Conservation (phyloP, 176 grass and related monocot genomes). For the Eleusine indica region DNA sequence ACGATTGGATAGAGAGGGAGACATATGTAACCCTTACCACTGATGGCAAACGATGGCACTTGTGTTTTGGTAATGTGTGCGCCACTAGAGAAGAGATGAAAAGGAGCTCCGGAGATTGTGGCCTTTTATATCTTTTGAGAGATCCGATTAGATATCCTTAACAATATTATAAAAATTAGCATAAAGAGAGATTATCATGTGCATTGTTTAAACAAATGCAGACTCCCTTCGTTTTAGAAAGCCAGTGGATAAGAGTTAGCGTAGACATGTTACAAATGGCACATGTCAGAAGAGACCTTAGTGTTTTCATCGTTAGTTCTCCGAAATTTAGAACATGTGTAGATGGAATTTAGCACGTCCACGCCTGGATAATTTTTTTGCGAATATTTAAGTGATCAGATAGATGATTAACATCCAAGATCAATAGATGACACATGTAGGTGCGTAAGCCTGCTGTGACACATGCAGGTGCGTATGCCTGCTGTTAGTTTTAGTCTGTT, state of each 20-base stretch:
- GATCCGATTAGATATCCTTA: background rate
- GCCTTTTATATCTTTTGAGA: background rate
- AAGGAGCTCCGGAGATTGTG: background rate
- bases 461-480: background rate
- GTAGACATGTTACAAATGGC: background rate
- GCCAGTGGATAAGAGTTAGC: background rate
- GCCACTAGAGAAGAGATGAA: background rate
- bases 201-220: background rate
- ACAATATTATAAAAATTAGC: background rate
- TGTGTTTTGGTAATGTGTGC: slow-evolving; percentile 3
- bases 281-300: background rate
- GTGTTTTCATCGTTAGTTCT: background rate
- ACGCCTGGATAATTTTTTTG: no score
- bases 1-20: background rate
- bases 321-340: no score
- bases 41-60: background rate
- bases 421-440: no score
- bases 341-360: no score
- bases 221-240: background rate
- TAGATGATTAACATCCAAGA: no score
- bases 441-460: background rate
- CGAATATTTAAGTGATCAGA: no score
- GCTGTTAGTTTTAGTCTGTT: background rate
- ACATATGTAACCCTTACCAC: slow-evolving; percentile 9
- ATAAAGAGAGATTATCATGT: background rate